Conservation (phyloP, 1,284 basidiomycete genomes). For the Neonothopanus nambi region DNA sequence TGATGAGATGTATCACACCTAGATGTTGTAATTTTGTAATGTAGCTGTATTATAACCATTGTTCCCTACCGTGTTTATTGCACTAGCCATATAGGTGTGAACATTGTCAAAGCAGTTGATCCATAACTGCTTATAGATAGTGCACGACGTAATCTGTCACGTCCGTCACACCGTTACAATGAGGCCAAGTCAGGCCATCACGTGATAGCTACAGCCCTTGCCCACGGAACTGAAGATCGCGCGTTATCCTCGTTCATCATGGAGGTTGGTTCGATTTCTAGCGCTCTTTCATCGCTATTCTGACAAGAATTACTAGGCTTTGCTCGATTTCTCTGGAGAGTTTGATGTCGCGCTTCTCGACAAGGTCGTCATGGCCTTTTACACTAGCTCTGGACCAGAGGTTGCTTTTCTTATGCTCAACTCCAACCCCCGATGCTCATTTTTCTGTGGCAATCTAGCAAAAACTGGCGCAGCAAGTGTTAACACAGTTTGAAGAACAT, state of each 20-base stretch:
- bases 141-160: too few species aligned
- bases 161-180: too few species aligned
- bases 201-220: not conserved
- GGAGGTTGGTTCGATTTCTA: conserved; percentile 35
- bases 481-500: conserved; percentile 96
- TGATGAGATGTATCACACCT: conserved; percentile 32
- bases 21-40: too few species aligned
- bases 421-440: conserved; percentile 15
- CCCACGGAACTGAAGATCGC: conserved; percentile 9
- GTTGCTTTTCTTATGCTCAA: conserved; percentile 44
- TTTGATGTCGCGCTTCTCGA: conserved; percentile 86
- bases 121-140: too few species aligned
- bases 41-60: too few species aligned
- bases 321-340: conserved; percentile 86
- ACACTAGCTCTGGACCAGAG: conserved; percentile 75
- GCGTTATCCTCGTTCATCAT: conserved; percentile 31
- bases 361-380: conserved; percentile 84
- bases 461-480: conserved; percentile 86
- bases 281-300: conserved; percentile 19
- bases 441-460: conserved; percentile 55
- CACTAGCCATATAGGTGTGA: too few species aligned
- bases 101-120: too few species aligned
- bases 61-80: too few species aligned
- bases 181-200: not conserved
- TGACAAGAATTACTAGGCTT: conserved; percentile 48